Percentiles rank a stretch among this genome's conserved stretches.
phyloP scores from a whole-genome alignment of 768 basidiomycete species.

The Termitomyces eurrhizus region DNA sequence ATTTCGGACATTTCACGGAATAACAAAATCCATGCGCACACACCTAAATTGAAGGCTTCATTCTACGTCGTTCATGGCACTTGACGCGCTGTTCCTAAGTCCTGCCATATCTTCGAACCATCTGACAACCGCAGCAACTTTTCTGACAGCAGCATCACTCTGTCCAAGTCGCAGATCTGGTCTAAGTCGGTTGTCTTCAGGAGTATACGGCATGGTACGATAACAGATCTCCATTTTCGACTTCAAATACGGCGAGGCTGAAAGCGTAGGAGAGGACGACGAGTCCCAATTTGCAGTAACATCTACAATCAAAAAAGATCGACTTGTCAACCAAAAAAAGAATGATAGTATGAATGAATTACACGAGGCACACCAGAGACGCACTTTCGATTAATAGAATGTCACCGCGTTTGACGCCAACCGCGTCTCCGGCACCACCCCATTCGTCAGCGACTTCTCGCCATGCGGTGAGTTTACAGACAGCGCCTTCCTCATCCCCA shows the following conservation, averaged over 20 bases:
- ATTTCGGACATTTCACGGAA: too few relatives aligned
- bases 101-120: slow-evolving; percentile 82
- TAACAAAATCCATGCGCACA: not conserved
- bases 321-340: not conserved
- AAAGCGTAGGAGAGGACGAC: slow-evolving; percentile 43
- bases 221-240: slow-evolving; percentile 70
- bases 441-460: slow-evolving; percentile 69
- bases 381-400: slow-evolving; percentile 66
- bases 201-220: slow-evolving; percentile 66
- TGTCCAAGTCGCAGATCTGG: slow-evolving; percentile 71
- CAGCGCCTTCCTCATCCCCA: slow-evolving; percentile 65
- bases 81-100: slow-evolving; percentile 20
- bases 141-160: slow-evolving; percentile 66
- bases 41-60: not conserved
- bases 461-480: slow-evolving; percentile 78
- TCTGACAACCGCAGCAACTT: slow-evolving; percentile 56
- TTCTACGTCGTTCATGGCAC: not conserved
- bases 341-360: not conserved
- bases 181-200: slow-evolving; percentile 55
- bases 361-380: slow-evolving; percentile 21
- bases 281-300: slow-evolving; percentile 46
- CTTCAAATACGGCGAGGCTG: slow-evolving; percentile 65
- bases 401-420: slow-evolving; percentile 64
- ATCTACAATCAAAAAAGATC: slow-evolving; percentile 33
- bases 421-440: slow-evolving; percentile 44